Percentiles rank a stretch among this genome's conserved stretches.
These are phyloP conservation scores for Aspergillus haitiensis DNA, from an alignment of 495 filamentous ascomycete species.

Conservation along the genomic window DNA sequence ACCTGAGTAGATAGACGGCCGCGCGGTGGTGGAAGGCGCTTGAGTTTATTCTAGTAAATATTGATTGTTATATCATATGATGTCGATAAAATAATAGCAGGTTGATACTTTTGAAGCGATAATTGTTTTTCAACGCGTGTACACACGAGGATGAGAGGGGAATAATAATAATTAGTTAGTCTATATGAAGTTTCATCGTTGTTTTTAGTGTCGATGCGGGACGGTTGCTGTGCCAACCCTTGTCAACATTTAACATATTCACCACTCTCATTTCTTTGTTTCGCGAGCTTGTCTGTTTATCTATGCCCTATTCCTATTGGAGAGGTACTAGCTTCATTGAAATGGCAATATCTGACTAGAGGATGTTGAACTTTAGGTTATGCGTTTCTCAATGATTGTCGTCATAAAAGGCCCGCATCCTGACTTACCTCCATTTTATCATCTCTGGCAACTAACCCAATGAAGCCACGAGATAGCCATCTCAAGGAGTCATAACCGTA, in stretches of 20 bases:
- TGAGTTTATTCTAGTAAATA: slow-evolving; percentile 9
- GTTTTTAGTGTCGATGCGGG: slow-evolving; percentile 2
- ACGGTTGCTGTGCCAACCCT: slow-evolving; percentile 24
- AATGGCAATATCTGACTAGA: neutral
- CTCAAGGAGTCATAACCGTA: neutral
- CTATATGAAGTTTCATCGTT: slow-evolving; percentile 7
- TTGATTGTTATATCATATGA: slow-evolving; percentile 5
- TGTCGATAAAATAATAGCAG: too few species aligned
- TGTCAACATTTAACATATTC: neutral
- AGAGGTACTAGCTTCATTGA: too few species aligned
- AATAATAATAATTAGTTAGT: neutral
- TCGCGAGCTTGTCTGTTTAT: too few species aligned
- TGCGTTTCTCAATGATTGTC: neutral
- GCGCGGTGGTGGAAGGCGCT: neutral
- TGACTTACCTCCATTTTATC: neutral
- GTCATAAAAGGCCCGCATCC: neutral
- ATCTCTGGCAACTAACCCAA: neutral
- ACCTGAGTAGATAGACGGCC: neutral
- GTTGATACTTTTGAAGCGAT: too few species aligned
- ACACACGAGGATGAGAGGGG: neutral
- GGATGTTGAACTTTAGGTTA: neutral
- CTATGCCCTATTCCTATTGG: too few species aligned
- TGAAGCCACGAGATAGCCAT: too few species aligned
- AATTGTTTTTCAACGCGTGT: too few species aligned
- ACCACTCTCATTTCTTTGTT: neutral